Base-by-base conservation (phyloP, 306 rosid species). In the Acacia melanoxylon region DNA sequence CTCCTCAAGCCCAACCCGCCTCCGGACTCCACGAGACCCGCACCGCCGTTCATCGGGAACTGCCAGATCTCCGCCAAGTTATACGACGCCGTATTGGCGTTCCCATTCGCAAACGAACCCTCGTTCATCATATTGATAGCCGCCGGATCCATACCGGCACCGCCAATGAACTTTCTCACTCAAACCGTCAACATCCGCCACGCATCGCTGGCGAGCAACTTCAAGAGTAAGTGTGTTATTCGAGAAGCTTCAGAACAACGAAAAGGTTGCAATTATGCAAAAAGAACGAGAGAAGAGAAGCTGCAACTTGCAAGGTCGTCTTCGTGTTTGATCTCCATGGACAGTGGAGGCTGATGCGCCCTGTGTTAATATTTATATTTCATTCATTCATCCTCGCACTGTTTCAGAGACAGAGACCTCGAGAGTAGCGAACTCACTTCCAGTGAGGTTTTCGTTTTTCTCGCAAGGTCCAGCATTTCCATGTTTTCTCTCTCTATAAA, bases 21-120 rank as follows among this genome's bases (percentile, higher is more conserved):
- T 1, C 80, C 88, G 8, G 90, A 41, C 1, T 89, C 89, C 4
- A 70, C 88, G 33, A 68, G 79, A 1, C 14, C 45, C 3, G 24
- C 63, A 8, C 79, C 80, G 63, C 80, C 72, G 33, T 66, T 81
- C 78, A 86, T 69, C 16, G 92, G 92, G 25, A 88, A 86, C 27
- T 77, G 90, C 98, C 97, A 95, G 95, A 91, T 93, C 95, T 93
- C 95, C 4, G 94, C 20, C 4, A 89, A 79, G 80, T 89, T 88
- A 80, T 2, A 91, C 70, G 94, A 46, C 83, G 87, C 17, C 74
- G 87, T 79, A 88, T 79, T 89, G 37, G 89, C 61, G 45, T 22
- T 52, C 12, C 74, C 80, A 59, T 84, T 83, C 3, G 92, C 33
- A 54, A 82, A 89, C 29, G 86, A 69, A 20, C 48, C 83, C 46